These are phyloP conservation scores for Pilasporangium apinafurcum DNA, from an alignment of 352 stramenopile species.

Conservation along the genomic window DNA sequence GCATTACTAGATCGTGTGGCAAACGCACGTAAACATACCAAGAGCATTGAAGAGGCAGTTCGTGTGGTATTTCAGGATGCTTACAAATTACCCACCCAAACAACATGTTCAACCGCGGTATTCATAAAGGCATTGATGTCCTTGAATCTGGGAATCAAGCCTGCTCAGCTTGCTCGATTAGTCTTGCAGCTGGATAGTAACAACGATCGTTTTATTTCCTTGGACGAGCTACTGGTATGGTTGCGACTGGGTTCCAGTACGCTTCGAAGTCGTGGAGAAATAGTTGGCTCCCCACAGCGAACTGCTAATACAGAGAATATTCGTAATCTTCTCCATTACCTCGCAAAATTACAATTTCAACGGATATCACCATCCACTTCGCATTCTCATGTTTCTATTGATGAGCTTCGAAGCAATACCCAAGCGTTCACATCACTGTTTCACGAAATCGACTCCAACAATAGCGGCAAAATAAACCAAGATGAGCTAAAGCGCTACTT, in stretches of 20 bases:
- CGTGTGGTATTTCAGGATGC: slow-evolving; percentile 41
- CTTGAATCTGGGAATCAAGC: slow-evolving; percentile 32
- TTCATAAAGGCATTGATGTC: slow-evolving; percentile 33
- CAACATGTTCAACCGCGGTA: slow-evolving; percentile 12
- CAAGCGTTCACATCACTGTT: slow-evolving; percentile 29
- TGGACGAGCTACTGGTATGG: slow-evolving; percentile 66
- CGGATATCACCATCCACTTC: too few species aligned
- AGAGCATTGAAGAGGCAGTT: slow-evolving; percentile 46
- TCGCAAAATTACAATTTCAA: slow-evolving; percentile 1
- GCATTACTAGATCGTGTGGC: slow-evolving; percentile 32
- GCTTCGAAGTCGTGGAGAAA: not conserved
- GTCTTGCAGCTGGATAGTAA: slow-evolving; percentile 49
- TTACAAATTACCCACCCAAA: slow-evolving; percentile 18
- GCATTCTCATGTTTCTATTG: too few species aligned
- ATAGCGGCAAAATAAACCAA: slow-evolving; percentile 46
- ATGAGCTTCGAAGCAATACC: too few species aligned
- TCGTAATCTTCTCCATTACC: slow-evolving; percentile 12
- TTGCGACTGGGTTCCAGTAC: slow-evolving; percentile 36
- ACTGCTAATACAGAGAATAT: slow-evolving; percentile 9
- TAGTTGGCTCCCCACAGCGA: too few species aligned
- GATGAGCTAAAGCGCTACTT: slow-evolving; percentile 49
- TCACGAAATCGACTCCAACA: slow-evolving; percentile 33
- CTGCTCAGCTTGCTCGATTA: slow-evolving; percentile 42
- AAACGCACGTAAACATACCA: slow-evolving; percentile 17
- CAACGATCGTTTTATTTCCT: slow-evolving; percentile 46